A percentile compares a stretch with the other conserved stretches of the same genome.
Evolutionary conservation across 192 early-diverging fungal species (phyloP).

Genomic region (Powellomyces hirtus): DNA sequence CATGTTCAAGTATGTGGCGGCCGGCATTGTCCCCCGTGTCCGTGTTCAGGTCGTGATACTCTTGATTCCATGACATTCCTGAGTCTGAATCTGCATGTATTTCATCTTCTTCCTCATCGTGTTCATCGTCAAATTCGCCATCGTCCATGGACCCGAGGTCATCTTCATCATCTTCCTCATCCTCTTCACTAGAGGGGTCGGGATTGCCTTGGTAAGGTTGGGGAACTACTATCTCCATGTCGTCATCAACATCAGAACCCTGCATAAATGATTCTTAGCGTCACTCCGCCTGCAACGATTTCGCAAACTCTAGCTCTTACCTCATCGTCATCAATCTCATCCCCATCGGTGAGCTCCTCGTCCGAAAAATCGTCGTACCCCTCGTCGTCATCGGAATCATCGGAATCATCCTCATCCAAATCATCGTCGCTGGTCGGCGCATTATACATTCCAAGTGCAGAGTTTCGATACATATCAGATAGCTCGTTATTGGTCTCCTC

Average conservation of each 20-base stretch:
- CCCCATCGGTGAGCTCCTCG: constrained; percentile 45
- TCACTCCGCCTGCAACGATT: not conserved
- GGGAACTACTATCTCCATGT: constrained; percentile 58
- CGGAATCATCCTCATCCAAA: constrained; percentile 58
- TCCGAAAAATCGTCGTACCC: constrained; percentile 63
- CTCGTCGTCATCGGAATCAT: constrained; percentile 64
- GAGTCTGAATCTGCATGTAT: constrained; percentile 35
- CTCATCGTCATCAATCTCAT: constrained; percentile 61
- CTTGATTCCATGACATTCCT: constrained; percentile 33
- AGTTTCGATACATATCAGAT: constrained; percentile 78
- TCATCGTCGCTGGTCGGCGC: constrained; percentile 68
- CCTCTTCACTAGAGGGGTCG: constrained; percentile 43
- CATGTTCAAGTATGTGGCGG: no score
- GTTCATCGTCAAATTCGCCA: constrained; percentile 44
- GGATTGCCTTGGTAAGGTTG: constrained; percentile 48
- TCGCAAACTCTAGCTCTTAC: not conserved
- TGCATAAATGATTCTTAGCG: not conserved
- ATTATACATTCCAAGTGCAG: constrained; percentile 78
- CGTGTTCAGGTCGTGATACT: constrained; percentile 37
- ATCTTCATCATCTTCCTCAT: constrained; percentile 47
- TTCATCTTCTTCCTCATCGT: constrained; percentile 58
- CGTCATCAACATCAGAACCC: constrained; percentile 53
- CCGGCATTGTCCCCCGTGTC: no score
- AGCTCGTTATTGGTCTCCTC: constrained; percentile 63
- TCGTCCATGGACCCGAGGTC: constrained; percentile 26